Conservation (phyloP, 257 asterid species). For the Linaria vulgaris region DNA sequence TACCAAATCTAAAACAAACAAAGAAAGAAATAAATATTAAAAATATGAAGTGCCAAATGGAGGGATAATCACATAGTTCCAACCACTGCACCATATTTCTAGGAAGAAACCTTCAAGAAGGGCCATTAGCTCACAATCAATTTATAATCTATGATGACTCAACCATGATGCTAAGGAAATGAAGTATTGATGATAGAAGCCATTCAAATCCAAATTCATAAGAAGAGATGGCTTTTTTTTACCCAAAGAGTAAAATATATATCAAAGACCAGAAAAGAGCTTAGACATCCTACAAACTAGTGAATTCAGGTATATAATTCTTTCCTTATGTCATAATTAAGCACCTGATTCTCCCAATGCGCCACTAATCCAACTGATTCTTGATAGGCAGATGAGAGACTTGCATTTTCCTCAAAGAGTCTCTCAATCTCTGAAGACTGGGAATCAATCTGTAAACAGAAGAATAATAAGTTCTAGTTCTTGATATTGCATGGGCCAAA, state of each 20-base stretch:
- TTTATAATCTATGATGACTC: neutral
- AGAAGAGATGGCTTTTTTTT: neutral
- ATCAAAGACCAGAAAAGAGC: neutral
- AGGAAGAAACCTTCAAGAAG: neutral
- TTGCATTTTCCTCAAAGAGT: slow-evolving; percentile 82
- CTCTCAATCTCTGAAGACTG: slow-evolving; percentile 95
- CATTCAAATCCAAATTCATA: neutral
- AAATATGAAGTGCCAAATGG: slow-evolving; percentile 6
- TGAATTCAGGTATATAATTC: slow-evolving; percentile 1
- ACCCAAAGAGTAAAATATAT: slow-evolving; percentile 1
- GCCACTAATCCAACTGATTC: slow-evolving; percentile 68
- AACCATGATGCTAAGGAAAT: neutral
- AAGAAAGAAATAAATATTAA: neutral
- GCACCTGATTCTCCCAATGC: slow-evolving; percentile 93
- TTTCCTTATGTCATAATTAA: slow-evolving; percentile 9
- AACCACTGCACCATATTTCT: neutral
- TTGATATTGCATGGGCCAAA: slow-evolving; percentile 21
- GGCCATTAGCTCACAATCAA: neutral
- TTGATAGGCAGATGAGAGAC: slow-evolving; percentile 73
- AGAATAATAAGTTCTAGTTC: slow-evolving; percentile 28
- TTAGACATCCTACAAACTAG: slow-evolving; percentile 18
- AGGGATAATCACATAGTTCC: slow-evolving; percentile 5
- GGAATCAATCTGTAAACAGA: slow-evolving; percentile 75
- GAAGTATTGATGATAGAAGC: neutral
- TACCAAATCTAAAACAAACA: neutral